These are phyloP conservation scores for Microascus cirrosus DNA, from an alignment of 2,329 filamentous ascomycete species.

Conservation along the genomic window DNA sequence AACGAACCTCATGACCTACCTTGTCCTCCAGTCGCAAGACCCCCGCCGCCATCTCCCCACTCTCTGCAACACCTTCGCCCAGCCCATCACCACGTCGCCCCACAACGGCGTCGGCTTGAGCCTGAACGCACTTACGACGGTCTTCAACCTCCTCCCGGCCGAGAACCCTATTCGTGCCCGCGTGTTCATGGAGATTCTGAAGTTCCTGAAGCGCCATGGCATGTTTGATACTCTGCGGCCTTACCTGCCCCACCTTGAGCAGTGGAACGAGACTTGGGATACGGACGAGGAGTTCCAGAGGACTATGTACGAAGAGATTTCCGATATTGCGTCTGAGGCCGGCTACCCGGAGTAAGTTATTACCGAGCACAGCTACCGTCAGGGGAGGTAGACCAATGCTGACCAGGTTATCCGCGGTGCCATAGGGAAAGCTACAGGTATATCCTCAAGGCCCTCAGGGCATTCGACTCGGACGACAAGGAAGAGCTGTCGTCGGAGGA, in stretches of 20 bases:
- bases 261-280: slow-evolving; percentile 77
- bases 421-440: slow-evolving; percentile 54
- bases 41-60: slow-evolving; percentile 75
- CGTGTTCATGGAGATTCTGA: slow-evolving; percentile 80
- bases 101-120: slow-evolving; percentile 76
- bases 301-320: slow-evolving; percentile 73
- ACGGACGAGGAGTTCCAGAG: slow-evolving; percentile 72
- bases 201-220: slow-evolving; percentile 63
- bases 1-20: slow-evolving; percentile 93
- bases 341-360: slow-evolving; percentile 62
- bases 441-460: slow-evolving; percentile 49
- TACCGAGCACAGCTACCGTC: background rate
- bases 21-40: slow-evolving; percentile 77
- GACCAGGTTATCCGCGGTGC: slow-evolving; percentile 4
- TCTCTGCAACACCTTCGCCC: slow-evolving; percentile 81
- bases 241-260: slow-evolving; percentile 71
- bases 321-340: slow-evolving; percentile 67
- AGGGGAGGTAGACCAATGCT: background rate
- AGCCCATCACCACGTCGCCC: slow-evolving; percentile 77
- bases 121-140: slow-evolving; percentile 81
- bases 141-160: slow-evolving; percentile 85
- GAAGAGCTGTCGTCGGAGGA: slow-evolving; percentile 46
- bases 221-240: slow-evolving; percentile 77
- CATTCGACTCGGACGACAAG: slow-evolving; percentile 44
- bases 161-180: slow-evolving; percentile 75